Evolutionary conservation across 129 eudicot genomes (phyloP), one percentile per base, ranked within the genome.

Genomic region (Flaveria bidentis): DNA sequence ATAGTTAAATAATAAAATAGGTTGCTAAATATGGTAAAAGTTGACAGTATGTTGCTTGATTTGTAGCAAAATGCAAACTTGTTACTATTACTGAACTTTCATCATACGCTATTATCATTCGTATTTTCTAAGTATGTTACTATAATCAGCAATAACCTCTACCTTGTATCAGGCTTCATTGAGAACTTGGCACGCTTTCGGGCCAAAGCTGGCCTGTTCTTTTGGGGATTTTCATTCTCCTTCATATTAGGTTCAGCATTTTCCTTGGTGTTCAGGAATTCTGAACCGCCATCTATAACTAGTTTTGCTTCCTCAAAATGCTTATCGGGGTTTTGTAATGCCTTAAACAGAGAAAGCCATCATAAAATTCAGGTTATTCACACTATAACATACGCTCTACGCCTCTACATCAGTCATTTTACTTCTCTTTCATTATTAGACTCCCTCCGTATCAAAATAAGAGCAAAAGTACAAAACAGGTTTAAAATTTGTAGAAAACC

Each of bases 161-260:
- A 90, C 97, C 89, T 88, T 68, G 75, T 39, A 69, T 67, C 82
- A 46, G 88, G 86, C 83, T 83, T 87, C 72, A 87, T 30, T 66
- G 96, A 87, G 86, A 93, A 93, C 82, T 74, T 81, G 79, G 96
- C 87, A 77, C 85, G 85, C 79, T 79, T 93, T 36, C 88, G 82
- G 58, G 86, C 93, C 74, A 88, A 77, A 69, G 81, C 92, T 44
- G 87, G 98, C 58, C 97, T 88, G 60, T 88, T 82, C 57, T 65
- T 86, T 82, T 30, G 91, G 75, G 80, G 87, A 62, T 84, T 82
- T 76, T 73, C 85, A 46, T 78, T 81, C 49, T 69, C 79, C 58
- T 68, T 81, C 63, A 78, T 57, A 52, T 57, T 67, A 75, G 52
- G 83, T 80, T 80, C 80, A 52, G 17, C 15, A 36, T 11, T 75